These are phyloP conservation scores for Heritiera littoralis DNA, from an alignment of 345 rosid species.

Conservation along the genomic window DNA sequence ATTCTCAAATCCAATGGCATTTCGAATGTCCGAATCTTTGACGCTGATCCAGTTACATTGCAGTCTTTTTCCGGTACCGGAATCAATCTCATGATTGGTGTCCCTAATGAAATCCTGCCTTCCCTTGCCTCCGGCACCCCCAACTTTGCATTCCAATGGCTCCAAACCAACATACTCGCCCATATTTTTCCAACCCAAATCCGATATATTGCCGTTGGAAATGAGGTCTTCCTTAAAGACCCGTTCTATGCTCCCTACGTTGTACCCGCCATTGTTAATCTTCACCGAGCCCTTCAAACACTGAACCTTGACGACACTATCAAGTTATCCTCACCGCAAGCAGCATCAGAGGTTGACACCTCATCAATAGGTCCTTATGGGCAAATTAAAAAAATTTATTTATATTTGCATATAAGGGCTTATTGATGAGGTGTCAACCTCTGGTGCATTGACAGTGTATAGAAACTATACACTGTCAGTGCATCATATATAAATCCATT, in stretches of 20 bases:
- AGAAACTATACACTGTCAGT: no score
- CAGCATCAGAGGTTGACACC: no score
- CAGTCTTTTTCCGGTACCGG: conserved; percentile 43
- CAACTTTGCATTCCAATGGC: conserved; percentile 31
- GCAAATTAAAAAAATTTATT: no score
- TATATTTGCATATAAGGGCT: no score
- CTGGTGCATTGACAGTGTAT: no score
- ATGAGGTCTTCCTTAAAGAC: conserved; percentile 42
- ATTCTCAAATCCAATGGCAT: conserved; percentile 37
- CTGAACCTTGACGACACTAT: conserved; percentile 30
- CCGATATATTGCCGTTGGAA: conserved; percentile 54
- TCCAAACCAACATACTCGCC: conserved; percentile 32
- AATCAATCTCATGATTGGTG: conserved; percentile 39
- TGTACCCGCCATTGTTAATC: conserved; percentile 11
- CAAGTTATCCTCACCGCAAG: conserved; percentile 45
- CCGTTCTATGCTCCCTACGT: conserved; percentile 1
- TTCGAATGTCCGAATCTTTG: conserved; percentile 39
- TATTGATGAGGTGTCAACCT: no score
- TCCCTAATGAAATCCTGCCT: conserved; percentile 36
- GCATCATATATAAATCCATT: no score
- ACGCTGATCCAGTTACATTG: conserved; percentile 42
- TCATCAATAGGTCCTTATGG: no score
- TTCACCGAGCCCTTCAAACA: conserved; percentile 11
- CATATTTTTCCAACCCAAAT: conserved; percentile 38
- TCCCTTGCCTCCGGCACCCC: conserved; percentile 28